phyloP scores from a whole-genome alignment of 2,329 filamentous ascomycete genomes.

The Pochonia chlamydosporia region DNA sequence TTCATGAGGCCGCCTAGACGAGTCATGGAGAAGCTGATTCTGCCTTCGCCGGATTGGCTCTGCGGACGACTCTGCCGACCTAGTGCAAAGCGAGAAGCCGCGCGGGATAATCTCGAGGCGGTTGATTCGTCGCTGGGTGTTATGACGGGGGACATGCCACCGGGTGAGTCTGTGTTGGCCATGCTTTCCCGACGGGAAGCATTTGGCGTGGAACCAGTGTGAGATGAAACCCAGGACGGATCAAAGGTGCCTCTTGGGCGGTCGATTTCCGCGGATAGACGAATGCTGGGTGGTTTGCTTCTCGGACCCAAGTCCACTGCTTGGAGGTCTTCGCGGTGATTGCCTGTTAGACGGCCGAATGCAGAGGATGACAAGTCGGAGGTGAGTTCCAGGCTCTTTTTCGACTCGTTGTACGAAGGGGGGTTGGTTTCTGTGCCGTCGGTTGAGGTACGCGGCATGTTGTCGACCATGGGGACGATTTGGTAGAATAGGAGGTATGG shows the following conservation, averaged over 20 bases:
- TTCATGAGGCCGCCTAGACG: conserved; percentile 48
- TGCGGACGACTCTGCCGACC: conserved; percentile 46
- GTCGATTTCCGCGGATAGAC: conserved; percentile 51
- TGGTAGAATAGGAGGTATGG: conserved; percentile 96
- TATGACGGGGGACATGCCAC: conserved; percentile 28
- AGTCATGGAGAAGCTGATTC: conserved; percentile 52
- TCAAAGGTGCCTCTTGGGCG: conserved; percentile 43
- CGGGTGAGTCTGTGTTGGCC: conserved; percentile 41
- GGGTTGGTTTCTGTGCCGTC: conserved; percentile 44
- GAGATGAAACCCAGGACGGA: conserved; percentile 33
- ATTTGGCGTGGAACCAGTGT: conserved; percentile 23
- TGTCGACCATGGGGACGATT: conserved; percentile 81
- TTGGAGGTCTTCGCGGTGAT: conserved; percentile 19
- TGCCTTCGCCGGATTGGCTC: conserved; percentile 53
- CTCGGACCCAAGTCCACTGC: conserved; percentile 15
- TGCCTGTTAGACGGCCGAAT: neutral
- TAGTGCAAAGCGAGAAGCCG: conserved; percentile 49
- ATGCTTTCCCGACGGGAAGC: conserved; percentile 46
- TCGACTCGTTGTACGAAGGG: conserved; percentile 53
- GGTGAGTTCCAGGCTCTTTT: conserved; percentile 32
- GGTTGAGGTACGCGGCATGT: conserved; percentile 43
- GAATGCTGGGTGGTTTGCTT: conserved; percentile 42
- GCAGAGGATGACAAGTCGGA: conserved; percentile 10
- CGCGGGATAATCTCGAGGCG: conserved; percentile 49
- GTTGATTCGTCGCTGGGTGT: conserved; percentile 49